Conservation (phyloP, 805 yeast genomes). For the Starmera caribaea region DNA sequence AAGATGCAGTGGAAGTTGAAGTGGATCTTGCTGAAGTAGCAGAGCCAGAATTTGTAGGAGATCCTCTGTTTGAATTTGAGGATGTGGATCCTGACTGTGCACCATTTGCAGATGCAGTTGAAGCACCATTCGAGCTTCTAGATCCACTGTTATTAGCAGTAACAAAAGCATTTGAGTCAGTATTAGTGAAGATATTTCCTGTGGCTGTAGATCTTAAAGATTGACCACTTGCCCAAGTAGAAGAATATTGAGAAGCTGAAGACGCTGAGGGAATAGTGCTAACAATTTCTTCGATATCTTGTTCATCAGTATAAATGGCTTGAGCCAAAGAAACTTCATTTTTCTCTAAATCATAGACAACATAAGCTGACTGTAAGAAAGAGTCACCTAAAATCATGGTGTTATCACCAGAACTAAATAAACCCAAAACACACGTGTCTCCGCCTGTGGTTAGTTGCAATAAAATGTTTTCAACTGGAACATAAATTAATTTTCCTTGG, state of each 20-base stretch:
- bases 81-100: neutral
- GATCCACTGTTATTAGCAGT: neutral
- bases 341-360: slow-evolving; percentile 39
- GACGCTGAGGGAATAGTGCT: slow-evolving; percentile 41
- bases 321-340: slow-evolving; percentile 34
- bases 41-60: neutral
- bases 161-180: neutral
- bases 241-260: slow-evolving; percentile 34
- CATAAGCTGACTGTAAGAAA: slow-evolving; percentile 36
- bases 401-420: slow-evolving; percentile 25
- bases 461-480: slow-evolving; percentile 33
- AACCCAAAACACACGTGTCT: slow-evolving; percentile 35
- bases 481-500: slow-evolving; percentile 45
- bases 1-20: neutral
- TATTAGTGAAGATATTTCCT: slow-evolving; percentile 7
- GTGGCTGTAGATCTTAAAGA: neutral
- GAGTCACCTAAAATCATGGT: slow-evolving; percentile 36
- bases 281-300: slow-evolving; percentile 36
- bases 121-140: neutral
- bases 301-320: slow-evolving; percentile 25
- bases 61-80: neutral
- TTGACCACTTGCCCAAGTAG: slow-evolving; percentile 21
- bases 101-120: neutral
- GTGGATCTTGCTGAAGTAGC: slow-evolving; percentile 11
- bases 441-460: slow-evolving; percentile 13